phyloP scores from a whole-genome alignment of 129 eudicot species.

The Flaveria brownii region DNA sequence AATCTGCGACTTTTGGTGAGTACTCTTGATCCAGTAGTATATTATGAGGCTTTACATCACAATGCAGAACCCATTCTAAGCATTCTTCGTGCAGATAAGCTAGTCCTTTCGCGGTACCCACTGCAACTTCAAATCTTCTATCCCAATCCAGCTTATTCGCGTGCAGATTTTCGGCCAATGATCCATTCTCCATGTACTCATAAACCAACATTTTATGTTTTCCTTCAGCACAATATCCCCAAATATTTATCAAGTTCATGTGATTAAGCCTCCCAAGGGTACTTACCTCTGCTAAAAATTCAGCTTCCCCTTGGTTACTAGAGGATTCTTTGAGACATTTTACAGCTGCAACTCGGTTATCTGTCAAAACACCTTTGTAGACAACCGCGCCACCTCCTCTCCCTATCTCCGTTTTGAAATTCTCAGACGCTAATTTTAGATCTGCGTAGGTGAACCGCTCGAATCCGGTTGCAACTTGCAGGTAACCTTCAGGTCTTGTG shows the following conservation, averaged over 20 bases:
- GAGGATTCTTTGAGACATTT: slow-evolving; percentile 35
- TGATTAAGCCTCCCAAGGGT: slow-evolving; percentile 49
- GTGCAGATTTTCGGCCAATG: slow-evolving; percentile 36
- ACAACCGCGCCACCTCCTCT: slow-evolving; percentile 53
- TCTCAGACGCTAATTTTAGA: slow-evolving; percentile 39
- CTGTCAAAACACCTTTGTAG: slow-evolving; percentile 37
- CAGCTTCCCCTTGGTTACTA: slow-evolving; percentile 44
- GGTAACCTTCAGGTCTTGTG: slow-evolving; percentile 24
- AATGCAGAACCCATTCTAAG: slow-evolving; percentile 52
- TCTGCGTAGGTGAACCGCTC: slow-evolving; percentile 41
- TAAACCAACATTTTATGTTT: slow-evolving; percentile 46
- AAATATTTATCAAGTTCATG: slow-evolving; percentile 43
- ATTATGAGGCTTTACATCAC: slow-evolving; percentile 59
- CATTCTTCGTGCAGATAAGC: slow-evolving; percentile 56
- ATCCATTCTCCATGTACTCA: slow-evolving; percentile 50
- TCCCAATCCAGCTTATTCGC: slow-evolving; percentile 30
- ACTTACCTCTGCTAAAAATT: slow-evolving; percentile 46
- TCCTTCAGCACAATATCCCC: slow-evolving; percentile 55
- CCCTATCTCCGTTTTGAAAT: slow-evolving; percentile 48
- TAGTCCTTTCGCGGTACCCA: slow-evolving; percentile 44
- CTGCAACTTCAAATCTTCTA: slow-evolving; percentile 36
- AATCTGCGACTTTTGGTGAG: slow-evolving; percentile 51
- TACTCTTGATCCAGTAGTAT: slow-evolving; percentile 37
- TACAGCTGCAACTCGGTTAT: slow-evolving; percentile 40
- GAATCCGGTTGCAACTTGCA: slow-evolving; percentile 45